Percentiles rank a stretch among this genome's conserved stretches.
Conservation (phyloP, 441 rosid species). For the Arabidopsis hybrid region DNA sequence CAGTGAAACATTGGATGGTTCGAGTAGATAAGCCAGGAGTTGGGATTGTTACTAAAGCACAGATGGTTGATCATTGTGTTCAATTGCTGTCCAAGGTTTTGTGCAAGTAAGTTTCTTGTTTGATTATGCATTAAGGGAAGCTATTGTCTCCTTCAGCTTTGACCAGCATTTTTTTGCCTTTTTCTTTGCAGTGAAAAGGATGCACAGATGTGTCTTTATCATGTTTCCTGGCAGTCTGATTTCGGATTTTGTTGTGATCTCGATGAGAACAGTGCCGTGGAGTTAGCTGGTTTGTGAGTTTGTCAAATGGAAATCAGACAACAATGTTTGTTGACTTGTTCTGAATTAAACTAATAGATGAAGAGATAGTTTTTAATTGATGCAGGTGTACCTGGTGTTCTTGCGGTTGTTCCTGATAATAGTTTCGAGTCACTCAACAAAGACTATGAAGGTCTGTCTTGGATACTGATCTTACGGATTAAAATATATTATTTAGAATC, state of each 20-base stretch:
- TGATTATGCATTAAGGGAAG: slow-evolving; percentile 15
- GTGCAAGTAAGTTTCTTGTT: slow-evolving; percentile 62
- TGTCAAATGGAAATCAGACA: slow-evolving; percentile 28
- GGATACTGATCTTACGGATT: slow-evolving; percentile 8
- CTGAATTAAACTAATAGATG: slow-evolving; percentile 6
- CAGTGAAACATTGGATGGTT: slow-evolving; percentile 74
- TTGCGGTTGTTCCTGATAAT: slow-evolving; percentile 76
- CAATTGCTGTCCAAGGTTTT: slow-evolving; percentile 75
- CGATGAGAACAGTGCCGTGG: slow-evolving; percentile 75
- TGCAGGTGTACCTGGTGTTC: slow-evolving; percentile 89
- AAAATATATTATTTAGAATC: not conserved
- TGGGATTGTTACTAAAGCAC: slow-evolving; percentile 85
- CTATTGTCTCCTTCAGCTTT: slow-evolving; percentile 11
- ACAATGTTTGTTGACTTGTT: slow-evolving; percentile 8
- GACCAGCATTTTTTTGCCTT: not conserved
- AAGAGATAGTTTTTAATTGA: slow-evolving; percentile 8
- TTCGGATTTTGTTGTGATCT: slow-evolving; percentile 88
- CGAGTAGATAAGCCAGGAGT: slow-evolving; percentile 74
- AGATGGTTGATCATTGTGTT: slow-evolving; percentile 88
- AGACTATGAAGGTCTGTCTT: slow-evolving; percentile 67
- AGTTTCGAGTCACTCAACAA: slow-evolving; percentile 68
- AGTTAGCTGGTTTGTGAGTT: slow-evolving; percentile 68
- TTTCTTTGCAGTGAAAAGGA: slow-evolving; percentile 68
- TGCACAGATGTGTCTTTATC: slow-evolving; percentile 93
- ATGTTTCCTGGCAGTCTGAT: slow-evolving; percentile 79